Evolutionary conservation across 768 basidiomycete species (phyloP), one percentile per base, ranked within the genome.

Genomic region (Kwoniella shandongensis): DNA sequence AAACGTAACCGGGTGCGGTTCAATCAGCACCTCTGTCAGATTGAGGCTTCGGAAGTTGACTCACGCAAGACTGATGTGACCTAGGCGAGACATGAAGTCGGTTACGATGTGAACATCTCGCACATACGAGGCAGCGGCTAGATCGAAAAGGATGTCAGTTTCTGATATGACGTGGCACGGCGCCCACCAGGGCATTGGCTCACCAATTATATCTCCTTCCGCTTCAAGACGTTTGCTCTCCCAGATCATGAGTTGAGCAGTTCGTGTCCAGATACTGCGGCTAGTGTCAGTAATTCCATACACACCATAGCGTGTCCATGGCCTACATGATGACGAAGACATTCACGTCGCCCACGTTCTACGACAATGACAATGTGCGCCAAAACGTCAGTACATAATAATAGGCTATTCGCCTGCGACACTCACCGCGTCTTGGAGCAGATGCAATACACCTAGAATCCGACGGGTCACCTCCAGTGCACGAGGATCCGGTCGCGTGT

Each of bases 291-390:
- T n/a, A n/a, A n/a, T n/a, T n/a, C n/a, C 41, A 35, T 25, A 13
- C n/a, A 17, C 26, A 17, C 25, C 4, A 25, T 6, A 27, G 13
- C 7, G 20, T 51, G 30, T 3, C 29, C 18, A 12, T 45, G 27
- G 25, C 59, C 26, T 22, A 62, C 60, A 57, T 44, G 2, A 62
- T 51, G 35, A 51, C 36, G 44, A 62, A 62, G 1, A 62, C 49
- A 36, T 49, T 57, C 27, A 57, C 30, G 47, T 62, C 60, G 18
- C 60, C 60, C 26, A 56, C 44, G 26, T 61, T 32, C 59, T 61
- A 26, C 32, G 13, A 10, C 4, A 4, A n/a, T 23, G n/a, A 23
- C 40, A 18, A 8, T 42, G 40, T 23, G n/a, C n/a, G n/a, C n/a
- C 36, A 10, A n/a, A 38, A n/a, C 26, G 27, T 17, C 17, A 4